A percentile compares a stretch with the other conserved stretches of the same genome.
Evolutionary conservation across 2,329 filamentous ascomycete genomes (phyloP).

Genomic region (Botrytis paeoniae): DNA sequence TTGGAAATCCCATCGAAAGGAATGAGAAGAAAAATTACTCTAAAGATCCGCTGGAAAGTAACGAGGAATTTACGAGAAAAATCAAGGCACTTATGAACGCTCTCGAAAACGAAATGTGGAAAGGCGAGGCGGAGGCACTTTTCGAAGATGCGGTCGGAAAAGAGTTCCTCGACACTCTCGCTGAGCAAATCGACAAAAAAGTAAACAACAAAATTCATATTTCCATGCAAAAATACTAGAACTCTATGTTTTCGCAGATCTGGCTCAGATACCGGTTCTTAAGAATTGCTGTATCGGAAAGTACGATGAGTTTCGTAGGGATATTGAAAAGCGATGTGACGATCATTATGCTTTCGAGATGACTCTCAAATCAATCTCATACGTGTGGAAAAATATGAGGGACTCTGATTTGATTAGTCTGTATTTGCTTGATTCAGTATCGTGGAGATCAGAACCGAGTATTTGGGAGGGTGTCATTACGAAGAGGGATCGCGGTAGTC

Average conservation of each 20-base stretch:
- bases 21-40: fast-evolving
- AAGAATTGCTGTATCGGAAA: neutral
- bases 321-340: too few species aligned
- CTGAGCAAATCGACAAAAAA: neutral
- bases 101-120: neutral
- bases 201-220: neutral
- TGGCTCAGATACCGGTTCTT: neutral
- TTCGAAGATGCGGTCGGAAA: neutral
- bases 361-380: neutral
- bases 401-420: neutral
- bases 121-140: neutral
- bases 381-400: neutral
- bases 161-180: neutral
- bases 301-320: neutral
- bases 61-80: neutral
- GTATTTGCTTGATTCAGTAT: neutral
- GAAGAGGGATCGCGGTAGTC: neutral
- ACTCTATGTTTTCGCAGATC: neutral
- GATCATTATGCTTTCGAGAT: neutral
- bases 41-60: fast-evolving
- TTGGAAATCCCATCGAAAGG: neutral
- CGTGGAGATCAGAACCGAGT: neutral
- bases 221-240: neutral
- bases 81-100: neutral
- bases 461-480: neutral